Evolutionary conservation across 441 rosid genomes (phyloP), one percentile per base, ranked within the genome.

Genomic region (Populus hybrid): DNA sequence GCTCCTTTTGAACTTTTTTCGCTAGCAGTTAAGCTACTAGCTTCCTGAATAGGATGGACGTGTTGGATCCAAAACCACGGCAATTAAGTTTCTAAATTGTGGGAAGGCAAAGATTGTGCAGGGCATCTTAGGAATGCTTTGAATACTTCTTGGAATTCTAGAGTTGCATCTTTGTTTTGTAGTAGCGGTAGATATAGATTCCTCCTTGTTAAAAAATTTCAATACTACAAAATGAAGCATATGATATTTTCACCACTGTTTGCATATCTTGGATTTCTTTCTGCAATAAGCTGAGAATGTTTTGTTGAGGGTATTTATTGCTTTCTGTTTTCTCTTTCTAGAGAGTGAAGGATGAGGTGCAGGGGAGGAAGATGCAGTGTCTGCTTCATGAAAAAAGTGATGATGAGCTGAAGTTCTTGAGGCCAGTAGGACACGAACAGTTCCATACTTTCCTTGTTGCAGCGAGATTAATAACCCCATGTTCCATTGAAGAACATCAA

Each of bases 311-410:
- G 16, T 45, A 45, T 45, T 14, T 78, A 24, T 36, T 33, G 8
- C 24, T n/a, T 12, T 45, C 56, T 45, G 7, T 79, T 33, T 31
- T 29, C 66, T 68, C 21, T 18, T 80, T 82, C 35, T 82, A 95
- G 99, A 90, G 87, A 78, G 91, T 93, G 33, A 88, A 87, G 76
- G 93, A 94, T 12, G 97, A 92, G 82, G 86, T 93, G 75, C 86
- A 87, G 74, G 83, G 78, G 76, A 85, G 94, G 87, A 90, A 84
- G 83, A 78, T 77, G 80, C 88, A 83, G 40, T 66, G 68, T 74
- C 53, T 53, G 81, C 61, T 69, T 64, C 35, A 26, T 8, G 81
- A 80, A 69, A 74, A 79, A 61, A 76, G 78, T 69, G 84, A 80
- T 53, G 81, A 76, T 33, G 78, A 63, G 45, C 59, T 65, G 2